Conservation (phyloP, 1,139 yeast species). For the Candida sp. region DNA sequence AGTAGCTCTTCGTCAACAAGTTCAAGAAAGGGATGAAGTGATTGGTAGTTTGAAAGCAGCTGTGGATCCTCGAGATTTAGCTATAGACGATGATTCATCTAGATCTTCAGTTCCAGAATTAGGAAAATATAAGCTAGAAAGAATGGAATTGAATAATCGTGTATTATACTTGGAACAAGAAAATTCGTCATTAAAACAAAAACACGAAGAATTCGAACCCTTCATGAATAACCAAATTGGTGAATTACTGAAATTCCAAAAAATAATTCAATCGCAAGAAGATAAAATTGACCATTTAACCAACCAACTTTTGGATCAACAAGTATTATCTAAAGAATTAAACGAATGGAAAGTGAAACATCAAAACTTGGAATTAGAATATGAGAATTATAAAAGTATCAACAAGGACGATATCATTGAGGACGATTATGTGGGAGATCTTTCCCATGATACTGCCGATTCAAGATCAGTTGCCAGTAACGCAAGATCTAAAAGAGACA, state of each 20-base stretch:
- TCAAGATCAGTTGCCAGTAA: slow-evolving; percentile 26
- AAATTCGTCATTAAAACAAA: slow-evolving; percentile 36
- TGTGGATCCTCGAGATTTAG: slow-evolving; percentile 29
- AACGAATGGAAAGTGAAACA: slow-evolving; percentile 46
- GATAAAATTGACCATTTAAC: slow-evolving; percentile 39
- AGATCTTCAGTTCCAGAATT: slow-evolving; percentile 28
- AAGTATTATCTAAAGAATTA: slow-evolving; percentile 42
- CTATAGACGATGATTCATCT: slow-evolving; percentile 17
- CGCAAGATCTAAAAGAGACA: slow-evolving; percentile 28
- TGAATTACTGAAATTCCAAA: slow-evolving; percentile 52
- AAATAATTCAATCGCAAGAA: slow-evolving; percentile 53
- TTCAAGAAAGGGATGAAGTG: slow-evolving; percentile 31
- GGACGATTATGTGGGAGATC: slow-evolving; percentile 23
- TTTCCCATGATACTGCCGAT: slow-evolving; percentile 10
- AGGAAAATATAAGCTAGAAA: slow-evolving; percentile 36
- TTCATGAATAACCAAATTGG: slow-evolving; percentile 54
- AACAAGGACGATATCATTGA: slow-evolving; percentile 31
- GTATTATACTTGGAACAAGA: slow-evolving; percentile 46
- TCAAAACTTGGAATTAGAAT: slow-evolving; percentile 44
- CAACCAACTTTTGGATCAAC: slow-evolving; percentile 42
- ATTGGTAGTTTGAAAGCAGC: slow-evolving; percentile 34
- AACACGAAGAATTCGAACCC: slow-evolving; percentile 47
- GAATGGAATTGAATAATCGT: slow-evolving; percentile 44
- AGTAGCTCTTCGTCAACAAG: slow-evolving; percentile 18
- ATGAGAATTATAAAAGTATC: slow-evolving; percentile 36